These are phyloP conservation scores for Pterocarpus santalinus DNA, from an alignment of 306 rosid genomes.

Conservation along the genomic window DNA sequence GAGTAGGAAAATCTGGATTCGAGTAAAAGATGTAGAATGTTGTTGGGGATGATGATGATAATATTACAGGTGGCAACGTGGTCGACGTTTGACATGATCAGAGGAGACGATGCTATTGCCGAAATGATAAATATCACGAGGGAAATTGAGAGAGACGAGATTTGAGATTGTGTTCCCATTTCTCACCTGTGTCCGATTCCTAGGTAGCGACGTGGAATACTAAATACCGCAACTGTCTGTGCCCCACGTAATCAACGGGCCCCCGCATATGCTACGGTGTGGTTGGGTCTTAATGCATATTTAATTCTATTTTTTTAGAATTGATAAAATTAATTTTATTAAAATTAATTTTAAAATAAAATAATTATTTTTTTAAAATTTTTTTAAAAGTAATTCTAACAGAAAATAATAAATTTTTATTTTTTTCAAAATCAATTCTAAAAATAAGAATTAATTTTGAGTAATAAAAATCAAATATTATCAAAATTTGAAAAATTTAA, in stretches of 20 bases:
- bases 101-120: not conserved
- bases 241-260: not conserved
- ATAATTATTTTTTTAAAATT: too few species aligned
- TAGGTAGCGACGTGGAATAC: not conserved
- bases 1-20: not conserved
- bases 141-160: not conserved
- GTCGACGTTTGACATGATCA: not conserved
- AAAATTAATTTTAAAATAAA: too few species aligned
- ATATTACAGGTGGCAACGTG: not conserved
- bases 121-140: constrained; percentile 10
- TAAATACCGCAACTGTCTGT: not conserved
- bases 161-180: constrained; percentile 39
- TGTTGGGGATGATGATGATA: not conserved
- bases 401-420: too few species aligned
- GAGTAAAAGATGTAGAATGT: not conserved
- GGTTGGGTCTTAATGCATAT: too few species aligned
- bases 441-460: too few species aligned
- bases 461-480: too few species aligned
- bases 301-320: too few species aligned
- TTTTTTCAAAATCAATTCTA: too few species aligned
- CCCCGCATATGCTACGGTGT: too few species aligned
- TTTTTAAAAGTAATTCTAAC: too few species aligned
- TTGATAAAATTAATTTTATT: too few species aligned
- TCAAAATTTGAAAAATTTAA: too few species aligned
- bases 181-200: not conserved